Base-by-base conservation (phyloP, 768 basidiomycete species). In the Lactarius hengduanensis region DNA sequence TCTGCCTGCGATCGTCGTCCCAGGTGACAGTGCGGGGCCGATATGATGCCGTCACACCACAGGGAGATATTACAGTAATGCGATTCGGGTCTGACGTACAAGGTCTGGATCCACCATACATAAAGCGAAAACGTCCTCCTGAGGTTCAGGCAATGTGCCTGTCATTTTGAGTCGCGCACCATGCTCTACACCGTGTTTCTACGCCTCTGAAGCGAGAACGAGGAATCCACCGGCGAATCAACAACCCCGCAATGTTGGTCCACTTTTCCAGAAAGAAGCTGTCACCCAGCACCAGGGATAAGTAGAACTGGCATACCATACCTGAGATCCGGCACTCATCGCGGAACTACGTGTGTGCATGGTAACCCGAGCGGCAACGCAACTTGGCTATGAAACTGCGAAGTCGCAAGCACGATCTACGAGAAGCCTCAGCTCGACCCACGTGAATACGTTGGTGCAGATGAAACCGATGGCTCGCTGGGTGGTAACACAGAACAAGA, bases 321-420 rank as follows among this genome's bases (percentile, higher is more conserved):
- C 7, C n/a, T 28, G n/a, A 4, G n/a, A 54, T 41, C 53, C 50
- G 54, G 20, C n/a, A 53, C 18, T 30, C 38, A 54, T 62, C 53
- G 3, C 45, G 36, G 53, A 55, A 54, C 50, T 53, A 55, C 61
- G 45, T 55, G 9, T 55, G 61, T 55, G 61, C 13, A 26, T 20
- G 20, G 61, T 55, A n/a, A 54, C 61, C 45, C n/a, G 45, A 22
- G 10, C 10, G 20, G 18, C 11, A 54, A 62, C 26, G 11, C 36
- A 62, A 20, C 28, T 53, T n/a, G 28, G 20, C 50, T 11, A 38
- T 40, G 36, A 55, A 38, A 9, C 38, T 32, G 38, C 40, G 13
- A 20, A 28, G 18, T 10, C 3, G 18, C 4, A 22, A 22, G n/a
- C 45, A 47, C 4, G 45, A 47, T 28, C 53, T 38, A 28, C 53